These are phyloP conservation scores for Crucihimalaya himalaica DNA, from an alignment of 345 rosid genomes.

Conservation along the genomic window DNA sequence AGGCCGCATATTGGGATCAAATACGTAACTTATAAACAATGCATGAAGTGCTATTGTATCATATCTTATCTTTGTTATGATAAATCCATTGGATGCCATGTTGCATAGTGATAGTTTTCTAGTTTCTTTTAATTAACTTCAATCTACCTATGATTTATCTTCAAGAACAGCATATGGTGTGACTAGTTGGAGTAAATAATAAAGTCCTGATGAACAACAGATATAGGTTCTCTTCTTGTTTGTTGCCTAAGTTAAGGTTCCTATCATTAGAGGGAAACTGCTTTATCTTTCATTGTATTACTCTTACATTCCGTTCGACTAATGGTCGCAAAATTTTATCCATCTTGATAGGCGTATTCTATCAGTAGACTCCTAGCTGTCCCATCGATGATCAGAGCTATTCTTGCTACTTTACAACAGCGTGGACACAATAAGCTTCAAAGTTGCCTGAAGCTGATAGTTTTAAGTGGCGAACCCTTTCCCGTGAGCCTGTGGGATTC, in stretches of 20 bases:
- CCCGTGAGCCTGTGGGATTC: slow-evolving; percentile 75
- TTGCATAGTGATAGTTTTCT: slow-evolving; percentile 26
- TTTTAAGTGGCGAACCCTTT: slow-evolving; percentile 88
- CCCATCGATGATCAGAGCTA: slow-evolving; percentile 77
- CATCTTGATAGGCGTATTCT: slow-evolving; percentile 64
- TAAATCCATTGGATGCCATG: slow-evolving; percentile 1
- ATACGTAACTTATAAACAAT: slow-evolving; percentile 8
- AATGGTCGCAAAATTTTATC: slow-evolving; percentile 1
- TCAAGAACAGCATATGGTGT: slow-evolving; percentile 1
- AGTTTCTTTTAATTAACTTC: slow-evolving; percentile 8
- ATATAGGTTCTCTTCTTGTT: slow-evolving; percentile 17
- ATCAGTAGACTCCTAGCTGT: slow-evolving; percentile 75
- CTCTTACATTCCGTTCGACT: not conserved
- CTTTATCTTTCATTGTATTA: slow-evolving; percentile 5
- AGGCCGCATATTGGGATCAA: slow-evolving; percentile 27
- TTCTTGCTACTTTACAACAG: slow-evolving; percentile 69
- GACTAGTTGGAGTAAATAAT: slow-evolving; percentile 9
- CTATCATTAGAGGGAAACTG: slow-evolving; percentile 8
- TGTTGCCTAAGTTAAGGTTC: slow-evolving; percentile 15
- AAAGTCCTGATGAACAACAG: not conserved
- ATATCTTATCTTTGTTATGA: not conserved
- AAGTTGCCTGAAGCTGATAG: slow-evolving; percentile 65
- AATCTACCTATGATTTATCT: slow-evolving; percentile 5
- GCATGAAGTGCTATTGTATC: not conserved
- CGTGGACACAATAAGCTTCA: slow-evolving; percentile 42